These are phyloP conservation scores for Margaritispora aquatica DNA, from an alignment of 495 filamentous ascomycete genomes.

Conservation along the genomic window DNA sequence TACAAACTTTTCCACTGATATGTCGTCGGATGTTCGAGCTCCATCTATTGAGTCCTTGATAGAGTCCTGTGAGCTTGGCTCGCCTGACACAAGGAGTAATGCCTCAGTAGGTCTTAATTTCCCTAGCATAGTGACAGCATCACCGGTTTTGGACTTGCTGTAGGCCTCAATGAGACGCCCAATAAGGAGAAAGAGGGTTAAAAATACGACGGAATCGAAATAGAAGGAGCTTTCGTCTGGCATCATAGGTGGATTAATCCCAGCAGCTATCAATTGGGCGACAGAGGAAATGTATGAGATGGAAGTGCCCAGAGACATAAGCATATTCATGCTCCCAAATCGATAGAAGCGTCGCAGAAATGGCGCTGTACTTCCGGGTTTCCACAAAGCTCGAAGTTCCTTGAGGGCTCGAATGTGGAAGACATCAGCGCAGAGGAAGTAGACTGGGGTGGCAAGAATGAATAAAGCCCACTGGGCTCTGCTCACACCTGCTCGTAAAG, in stretches of 20 bases:
- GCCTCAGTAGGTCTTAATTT: constrained; percentile 78
- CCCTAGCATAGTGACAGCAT: constrained; percentile 75
- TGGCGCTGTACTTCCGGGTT: constrained; percentile 69
- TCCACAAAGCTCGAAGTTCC: constrained; percentile 76
- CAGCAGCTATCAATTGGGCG: constrained; percentile 60
- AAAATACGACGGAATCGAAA: constrained; percentile 91
- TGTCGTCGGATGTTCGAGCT: background rate
- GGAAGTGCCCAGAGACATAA: constrained; percentile 82
- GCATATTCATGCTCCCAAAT: constrained; percentile 95
- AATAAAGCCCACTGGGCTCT: constrained; percentile 80
- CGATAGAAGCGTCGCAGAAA: constrained; percentile 74
- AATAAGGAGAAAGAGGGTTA: constrained; percentile 85
- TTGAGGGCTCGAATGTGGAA: constrained; percentile 77
- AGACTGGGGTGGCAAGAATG: constrained; percentile 81
- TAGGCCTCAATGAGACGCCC: constrained; percentile 79
- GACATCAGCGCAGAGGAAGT: constrained; percentile 81
- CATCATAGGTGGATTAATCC: constrained; percentile 23
- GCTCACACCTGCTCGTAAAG: constrained; percentile 67
- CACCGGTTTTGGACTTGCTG: constrained; percentile 86
- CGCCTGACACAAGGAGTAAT: constrained; percentile 47
- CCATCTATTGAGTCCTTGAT: background rate
- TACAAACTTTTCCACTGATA: constrained; percentile 16
- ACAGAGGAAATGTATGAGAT: constrained; percentile 86
- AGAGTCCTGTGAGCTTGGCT: constrained; percentile 6
- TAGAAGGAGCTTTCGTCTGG: constrained; percentile 57